Conservation (phyloP, 805 yeast genomes). For the Deakozyma indianensis region DNA sequence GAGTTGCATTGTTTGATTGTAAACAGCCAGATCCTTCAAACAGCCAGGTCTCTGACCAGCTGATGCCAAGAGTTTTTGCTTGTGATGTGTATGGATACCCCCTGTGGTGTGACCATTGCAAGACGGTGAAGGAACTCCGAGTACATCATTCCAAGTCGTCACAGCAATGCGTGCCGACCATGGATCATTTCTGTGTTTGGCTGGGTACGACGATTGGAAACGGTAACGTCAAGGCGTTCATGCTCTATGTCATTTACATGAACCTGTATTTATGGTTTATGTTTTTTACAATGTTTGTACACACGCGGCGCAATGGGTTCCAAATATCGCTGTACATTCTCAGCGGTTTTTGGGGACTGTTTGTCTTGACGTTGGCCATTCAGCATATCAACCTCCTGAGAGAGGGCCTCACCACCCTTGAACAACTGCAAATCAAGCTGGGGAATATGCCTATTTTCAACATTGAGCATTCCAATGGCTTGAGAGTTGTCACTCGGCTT, state of each 20-base stretch:
- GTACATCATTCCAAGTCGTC: constrained; percentile 48
- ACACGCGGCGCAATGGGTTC: constrained; percentile 26
- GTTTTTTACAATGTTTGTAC: constrained; percentile 22
- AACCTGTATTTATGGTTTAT: constrained; percentile 24
- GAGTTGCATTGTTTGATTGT: constrained; percentile 20
- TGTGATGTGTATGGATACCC: constrained; percentile 66
- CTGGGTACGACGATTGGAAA: constrained; percentile 56
- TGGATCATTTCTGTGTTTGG: constrained; percentile 74
- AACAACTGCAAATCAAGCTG: constrained; percentile 29
- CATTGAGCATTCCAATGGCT: constrained; percentile 25
- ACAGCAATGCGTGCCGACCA: constrained; percentile 44
- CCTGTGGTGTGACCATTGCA: constrained; percentile 52
- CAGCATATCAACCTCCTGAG: constrained; percentile 26
- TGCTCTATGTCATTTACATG: constrained; percentile 32
- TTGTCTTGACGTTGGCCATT: constrained; percentile 27
- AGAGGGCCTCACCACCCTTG: constrained; percentile 30
- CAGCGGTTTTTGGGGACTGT: constrained; percentile 25
- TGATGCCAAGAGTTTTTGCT: constrained; percentile 43
- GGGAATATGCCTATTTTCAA: constrained; percentile 16
- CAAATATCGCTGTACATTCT: constrained; percentile 30
- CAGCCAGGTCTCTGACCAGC: constrained; percentile 15
- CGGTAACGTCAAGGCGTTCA: constrained; percentile 41
- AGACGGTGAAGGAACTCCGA: constrained; percentile 46
- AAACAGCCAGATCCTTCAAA: constrained; percentile 17
- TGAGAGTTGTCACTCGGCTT: constrained; percentile 31